A percentile compares a stretch with the other conserved stretches of the same genome.
Evolutionary conservation across 768 basidiomycete species (phyloP).

Genomic region (Dacryopinax primogenitus): DNA sequence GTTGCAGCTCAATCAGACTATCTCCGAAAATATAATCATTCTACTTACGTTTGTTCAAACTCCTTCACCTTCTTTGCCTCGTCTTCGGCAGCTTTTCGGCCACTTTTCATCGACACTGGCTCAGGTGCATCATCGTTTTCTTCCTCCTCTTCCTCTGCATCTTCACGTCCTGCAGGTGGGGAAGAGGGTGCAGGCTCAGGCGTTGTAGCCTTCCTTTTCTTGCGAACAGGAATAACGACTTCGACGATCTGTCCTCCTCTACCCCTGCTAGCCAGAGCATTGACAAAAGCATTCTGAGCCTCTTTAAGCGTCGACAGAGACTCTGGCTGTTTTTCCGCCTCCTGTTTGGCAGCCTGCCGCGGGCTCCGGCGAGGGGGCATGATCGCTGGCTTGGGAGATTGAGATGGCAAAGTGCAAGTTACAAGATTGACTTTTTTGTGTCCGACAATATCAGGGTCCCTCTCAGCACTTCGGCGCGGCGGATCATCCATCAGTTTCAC

Average conservation of each 20-base stretch:
- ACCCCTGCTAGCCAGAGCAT: neutral
- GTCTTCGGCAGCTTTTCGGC: neutral
- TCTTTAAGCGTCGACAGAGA: neutral
- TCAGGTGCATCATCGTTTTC: neutral
- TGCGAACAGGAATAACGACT: neutral
- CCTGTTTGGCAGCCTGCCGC: neutral
- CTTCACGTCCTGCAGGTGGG: neutral
- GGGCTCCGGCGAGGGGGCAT: constrained; percentile 1
- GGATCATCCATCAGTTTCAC: neutral
- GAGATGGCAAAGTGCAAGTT: neutral
- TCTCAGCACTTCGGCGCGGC: neutral
- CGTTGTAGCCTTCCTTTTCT: neutral
- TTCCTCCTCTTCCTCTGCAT: neutral
- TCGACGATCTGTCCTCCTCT: neutral
- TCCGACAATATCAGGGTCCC: neutral
- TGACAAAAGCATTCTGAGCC: neutral
- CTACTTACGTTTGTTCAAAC: neutral
- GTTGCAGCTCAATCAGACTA: neutral
- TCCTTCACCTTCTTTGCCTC: neutral
- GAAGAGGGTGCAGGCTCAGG: neutral
- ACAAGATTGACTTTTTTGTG: neutral
- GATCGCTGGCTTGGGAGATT: neutral
- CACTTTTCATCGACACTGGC: constrained; percentile 3
- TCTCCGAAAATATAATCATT: neutral
- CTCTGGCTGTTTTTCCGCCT: neutral